phyloP scores from a whole-genome alignment of 2,329 filamentous ascomycete genomes.

The Camptophora hylomeconis region DNA sequence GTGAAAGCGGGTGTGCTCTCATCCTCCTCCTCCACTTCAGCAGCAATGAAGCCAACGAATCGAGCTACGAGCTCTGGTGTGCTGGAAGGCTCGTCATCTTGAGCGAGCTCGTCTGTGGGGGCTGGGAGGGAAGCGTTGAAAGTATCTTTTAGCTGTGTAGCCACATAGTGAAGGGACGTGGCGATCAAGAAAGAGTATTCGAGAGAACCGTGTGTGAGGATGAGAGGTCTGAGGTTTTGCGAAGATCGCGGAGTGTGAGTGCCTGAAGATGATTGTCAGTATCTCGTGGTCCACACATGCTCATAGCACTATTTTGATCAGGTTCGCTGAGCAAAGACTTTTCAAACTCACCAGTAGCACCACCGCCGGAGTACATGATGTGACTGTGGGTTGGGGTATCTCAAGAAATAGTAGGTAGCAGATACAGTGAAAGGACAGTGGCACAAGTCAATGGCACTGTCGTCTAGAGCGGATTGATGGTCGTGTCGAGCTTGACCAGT shows the following conservation, averaged over 20 bases:
- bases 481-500: too few relatives aligned
- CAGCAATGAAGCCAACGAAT: constrained; percentile 81
- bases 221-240: constrained; percentile 80
- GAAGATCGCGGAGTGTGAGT: constrained; percentile 92
- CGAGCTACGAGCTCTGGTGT: constrained; percentile 81
- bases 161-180: constrained; percentile 90
- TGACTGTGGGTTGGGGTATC: constrained; percentile 5
- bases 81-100: constrained; percentile 98
- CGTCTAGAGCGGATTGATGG: too few relatives aligned
- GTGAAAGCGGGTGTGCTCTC: constrained; percentile 77
- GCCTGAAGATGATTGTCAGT: too few relatives aligned
- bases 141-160: constrained; percentile 81
- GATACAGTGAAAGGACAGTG: constrained; percentile 4
- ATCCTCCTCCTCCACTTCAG: constrained; percentile 86
- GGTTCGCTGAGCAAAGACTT: too few relatives aligned
- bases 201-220: constrained; percentile 82
- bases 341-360: too few relatives aligned
- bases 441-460: constrained; percentile 20
- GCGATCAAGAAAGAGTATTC: constrained; percentile 94
- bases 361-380: constrained; percentile 18
- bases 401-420: not conserved
- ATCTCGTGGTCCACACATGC: too few relatives aligned
- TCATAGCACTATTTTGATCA: too few relatives aligned
- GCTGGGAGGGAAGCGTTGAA: constrained; percentile 76
- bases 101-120: constrained; percentile 91